Base-by-base conservation (phyloP, 139 green algal species). In the Chloropicon primus region DNA sequence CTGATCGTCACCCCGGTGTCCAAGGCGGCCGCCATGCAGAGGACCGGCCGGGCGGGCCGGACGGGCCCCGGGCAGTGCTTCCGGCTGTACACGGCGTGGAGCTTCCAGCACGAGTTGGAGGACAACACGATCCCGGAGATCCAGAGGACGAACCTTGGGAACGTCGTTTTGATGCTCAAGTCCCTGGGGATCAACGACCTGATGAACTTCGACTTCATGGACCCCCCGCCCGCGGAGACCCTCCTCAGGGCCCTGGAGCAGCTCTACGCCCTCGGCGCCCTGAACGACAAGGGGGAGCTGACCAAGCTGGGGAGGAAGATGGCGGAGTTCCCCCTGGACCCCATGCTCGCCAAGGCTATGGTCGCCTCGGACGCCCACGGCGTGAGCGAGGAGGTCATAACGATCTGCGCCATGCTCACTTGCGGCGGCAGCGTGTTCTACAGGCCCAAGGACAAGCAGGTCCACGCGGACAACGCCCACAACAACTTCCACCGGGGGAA, bases 161-260 rank as follows among this genome's bases (percentile, higher is more conserved):
- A 96, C 75, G 94, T 98, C 71, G 94, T 97, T 82, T 89, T 99
- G 62, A 90, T 97, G 90, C 88, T 99, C 54, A 99, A 90, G 79
- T 78, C 41, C 17, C 86, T 98, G 54, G 93, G 92, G 54, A 92
- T 99, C 24, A 87, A 98, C 79, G 91, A 98, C 86, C 84, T 99
- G 77, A 85, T 96, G 80, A 84, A 93, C 53, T 99, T 99, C 83
- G 93, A 92, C 76, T 99, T 98, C 87, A 98, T 99, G 93, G 93
- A 93, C 83, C 88, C 86, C 2, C 93, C 93, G 0, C 92, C 93
- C 25, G 87, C 88, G 0, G 91, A 97, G 82, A 96, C 93, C 0
- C 88, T 98, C 79, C 87, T 98, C 75, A 77, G 91, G 0, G 93
- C 95, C 23, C 83, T 99, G 74, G 96, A 99, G 88, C 86, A 91